Evolutionary conservation across 139 green algal genomes (phyloP), one percentile per base, ranked within the genome.

Genomic region (Asterochloris erici): DNA sequence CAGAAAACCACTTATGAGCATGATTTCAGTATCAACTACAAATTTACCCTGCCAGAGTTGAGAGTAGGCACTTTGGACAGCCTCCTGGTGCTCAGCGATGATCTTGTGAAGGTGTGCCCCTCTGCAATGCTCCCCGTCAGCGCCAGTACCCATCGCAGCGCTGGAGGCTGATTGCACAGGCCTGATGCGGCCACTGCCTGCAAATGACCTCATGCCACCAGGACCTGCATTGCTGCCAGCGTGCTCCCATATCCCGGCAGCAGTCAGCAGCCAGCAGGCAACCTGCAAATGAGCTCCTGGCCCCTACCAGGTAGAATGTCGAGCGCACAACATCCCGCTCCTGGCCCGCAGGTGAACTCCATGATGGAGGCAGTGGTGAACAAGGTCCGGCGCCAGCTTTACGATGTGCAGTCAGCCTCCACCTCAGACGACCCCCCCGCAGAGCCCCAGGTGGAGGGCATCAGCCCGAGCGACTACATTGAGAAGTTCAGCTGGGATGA

Each of bases 401-500:
- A 87, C 27, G 93, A 95, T 38, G 84, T 95, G 77, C 79, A 85
- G 68, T 38, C 68, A 47, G 79, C 74, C 78, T 28, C 77, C 68
- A 64, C 63, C 38, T 63, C 26, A 24, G 63, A 73, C 14, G 77
- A 81, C 24, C 81, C 86, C 24, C 73, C 79, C n/a, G 79, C 82
- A 23, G 88, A 92, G 80, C 82, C 94, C 21, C 69, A 79, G 60
- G 89, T 96, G 62, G 94, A 98, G 77, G 94, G 94, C 11, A 28
- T 90, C 17, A 83, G 91, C 9, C 81, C 90, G 0, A 91, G 96
- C 26, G 84, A 77, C 6, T 98, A 94, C 82, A 77, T 99, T 19
- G 92, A 92, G 66, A 84, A 86, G 26, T 99, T 98, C 82, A 76
- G 84, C 16, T 99, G 97, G 97, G 92, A 99, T 82, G 97, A 99